Base-by-base conservation (phyloP, 768 basidiomycete genomes). In the Strobilomyces echinocephalus region DNA sequence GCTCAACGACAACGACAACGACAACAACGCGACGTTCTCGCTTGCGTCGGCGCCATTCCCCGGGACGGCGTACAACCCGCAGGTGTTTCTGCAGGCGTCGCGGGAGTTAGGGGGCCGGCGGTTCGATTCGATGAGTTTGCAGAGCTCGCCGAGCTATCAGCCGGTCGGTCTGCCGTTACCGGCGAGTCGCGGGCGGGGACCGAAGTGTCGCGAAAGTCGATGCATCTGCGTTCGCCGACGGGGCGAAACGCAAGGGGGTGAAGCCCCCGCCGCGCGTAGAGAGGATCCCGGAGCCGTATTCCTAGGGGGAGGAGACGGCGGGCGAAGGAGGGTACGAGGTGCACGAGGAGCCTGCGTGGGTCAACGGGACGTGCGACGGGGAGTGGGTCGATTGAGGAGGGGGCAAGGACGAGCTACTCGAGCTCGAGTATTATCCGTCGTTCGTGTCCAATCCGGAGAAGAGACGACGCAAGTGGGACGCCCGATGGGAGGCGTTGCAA, bases 311-410 rank as follows among this genome's bases (percentile, higher is more conserved):
- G 64, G 87, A 88, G 68, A 89, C 85, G 1, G 87, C 87, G 1
- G 88, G 87, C 0, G 88, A 88, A 62, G 80, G 72, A 14, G 80
- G 72, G 16, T 73, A 69, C 52, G 72, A 72, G 9, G 69, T 67
- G 16, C 64, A 66, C 15, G 76, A 76, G 39, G 76, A 77, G 30
- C 72, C 74, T 5, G 71, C 64, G 16, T 73, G 71, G 55, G 68
- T 66, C 38, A 62, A 68, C 33, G 69, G 56, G 49, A 4, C 4
- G 24, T 24, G 24, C 24, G 63, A 56, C 20, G 57, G 55, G 48
- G 89, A 88, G 80, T 73, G 89, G 55, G 83, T 88, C 50, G 85
- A 87, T n/a, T 56, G 87, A 90, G 20, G 84, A 84, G 24, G 79
- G 75, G 5, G 86, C 55, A 81, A 79, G 21, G 82, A 86, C 21